Conservation (phyloP, 352 stramenopile genomes). For the Globisporangium nodosum region DNA sequence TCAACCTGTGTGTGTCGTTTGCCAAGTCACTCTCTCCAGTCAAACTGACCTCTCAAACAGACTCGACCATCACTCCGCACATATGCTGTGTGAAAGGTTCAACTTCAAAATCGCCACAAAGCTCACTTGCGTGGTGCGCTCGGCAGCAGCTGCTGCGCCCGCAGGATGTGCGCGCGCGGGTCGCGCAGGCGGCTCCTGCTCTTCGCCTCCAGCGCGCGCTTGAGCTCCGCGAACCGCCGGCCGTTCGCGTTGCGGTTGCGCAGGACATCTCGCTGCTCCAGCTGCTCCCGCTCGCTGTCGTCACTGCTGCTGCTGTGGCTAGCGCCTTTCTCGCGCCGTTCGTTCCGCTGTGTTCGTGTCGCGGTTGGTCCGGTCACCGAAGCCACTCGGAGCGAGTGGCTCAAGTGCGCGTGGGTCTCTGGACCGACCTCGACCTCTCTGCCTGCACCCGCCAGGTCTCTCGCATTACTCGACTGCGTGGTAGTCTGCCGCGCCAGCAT, state of each 20-base stretch:
- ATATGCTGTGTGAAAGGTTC: neutral
- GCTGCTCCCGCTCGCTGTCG: neutral
- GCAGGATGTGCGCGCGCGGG: slow-evolving; percentile 40
- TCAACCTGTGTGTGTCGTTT: too few relatives aligned
- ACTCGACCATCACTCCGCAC: too few relatives aligned
- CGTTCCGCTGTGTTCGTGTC: slow-evolving; percentile 6
- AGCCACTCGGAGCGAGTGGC: slow-evolving; percentile 8
- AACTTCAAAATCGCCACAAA: neutral
- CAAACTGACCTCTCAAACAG: too few relatives aligned
- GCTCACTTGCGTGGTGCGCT: neutral
- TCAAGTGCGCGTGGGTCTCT: slow-evolving; percentile 13
- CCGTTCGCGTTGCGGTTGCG: slow-evolving; percentile 30
- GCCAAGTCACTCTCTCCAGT: too few relatives aligned
- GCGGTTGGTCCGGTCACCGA: neutral
- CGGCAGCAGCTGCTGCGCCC: slow-evolving; percentile 19
- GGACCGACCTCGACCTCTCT: slow-evolving; percentile 3
- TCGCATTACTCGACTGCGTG: neutral
- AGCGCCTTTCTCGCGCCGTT: slow-evolving; percentile 4
- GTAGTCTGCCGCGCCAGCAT: slow-evolving; percentile 32
- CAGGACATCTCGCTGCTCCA: neutral
- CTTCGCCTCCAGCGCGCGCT: slow-evolving; percentile 28
- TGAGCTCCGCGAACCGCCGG: slow-evolving; percentile 34
- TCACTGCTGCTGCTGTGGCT: slow-evolving; percentile 8
- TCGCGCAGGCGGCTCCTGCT: slow-evolving; percentile 22
- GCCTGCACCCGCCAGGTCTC: neutral